Evolutionary conservation across 2,329 filamentous ascomycete species (phyloP), one percentile per base, ranked within the genome.

Genomic region (Xylaria polymorpha): DNA sequence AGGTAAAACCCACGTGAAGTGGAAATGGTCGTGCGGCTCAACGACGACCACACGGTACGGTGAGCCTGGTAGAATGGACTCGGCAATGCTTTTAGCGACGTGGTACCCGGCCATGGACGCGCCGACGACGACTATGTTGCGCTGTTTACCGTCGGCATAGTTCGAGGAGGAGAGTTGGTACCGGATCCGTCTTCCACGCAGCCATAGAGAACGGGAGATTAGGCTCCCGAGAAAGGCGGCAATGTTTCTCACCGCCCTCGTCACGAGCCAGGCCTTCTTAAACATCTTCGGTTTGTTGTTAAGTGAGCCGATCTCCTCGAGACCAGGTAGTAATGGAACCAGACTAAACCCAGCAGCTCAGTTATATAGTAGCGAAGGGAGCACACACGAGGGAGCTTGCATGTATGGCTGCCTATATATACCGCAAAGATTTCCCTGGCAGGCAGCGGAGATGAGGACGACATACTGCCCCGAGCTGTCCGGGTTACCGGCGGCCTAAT

Each of bases 1-100:
- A 0, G 89, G 88, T 44, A 90, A 83, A 14, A 85, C 83, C 83
- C 87, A 91, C 0, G 86, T 85, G 73, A 87, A 89, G 71, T 90
- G 85, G 76, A 90, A 88, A 76, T 90, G 88, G 3, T 83, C 84
- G 74, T 88, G 87, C 55, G 85, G 86, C 76, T 91, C 88, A 35
- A 91, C 75, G 3, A 90, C 79, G 0, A 90, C 79, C 4, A 89
- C 83, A 4, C 82, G 81, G 75, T 85, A 88, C 9, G 75, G 78
- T 41, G 79, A 81, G 41, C 83, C 78, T 0, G 82, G 80, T 0
- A 87, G 84, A 0, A 90, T 76, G 4, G 82, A 79, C 25, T 81
- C 77, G n/a, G 83, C 80, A 4, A 90, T 81, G 10, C 81, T 78
- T n/a, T 81, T 80, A 0, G 83, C 83, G 6, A 83, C 81, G 53